Conservation (phyloP, 1,284 basidiomycete species). For the Marasmius oreades region DNA sequence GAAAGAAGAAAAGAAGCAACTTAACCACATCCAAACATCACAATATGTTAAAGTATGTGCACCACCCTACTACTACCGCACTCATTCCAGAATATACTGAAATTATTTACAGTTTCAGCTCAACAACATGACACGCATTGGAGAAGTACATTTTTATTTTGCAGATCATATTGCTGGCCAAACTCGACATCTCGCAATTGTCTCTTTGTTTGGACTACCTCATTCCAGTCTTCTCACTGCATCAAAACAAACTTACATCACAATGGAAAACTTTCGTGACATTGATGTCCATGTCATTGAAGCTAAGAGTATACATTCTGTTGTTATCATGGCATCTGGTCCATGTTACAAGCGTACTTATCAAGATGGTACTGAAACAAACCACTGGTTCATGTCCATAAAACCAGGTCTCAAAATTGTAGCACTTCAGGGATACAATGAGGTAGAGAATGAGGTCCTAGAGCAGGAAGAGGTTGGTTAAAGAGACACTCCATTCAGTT, state of each 20-base stretch:
- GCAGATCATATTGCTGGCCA: neutral
- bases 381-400: conserved; percentile 12
- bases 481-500: no score
- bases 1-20: conserved; percentile 17
- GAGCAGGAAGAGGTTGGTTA: neutral
- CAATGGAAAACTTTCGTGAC: conserved; percentile 9
- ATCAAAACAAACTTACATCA: conserved; percentile 11
- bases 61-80: no score
- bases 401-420: conserved; percentile 11
- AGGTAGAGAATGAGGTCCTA: neutral
- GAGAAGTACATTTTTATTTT: conserved; percentile 13
- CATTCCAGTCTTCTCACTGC: neutral
- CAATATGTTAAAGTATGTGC: conserved; percentile 24
- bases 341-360: conserved; percentile 1
- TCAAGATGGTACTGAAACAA: neutral
- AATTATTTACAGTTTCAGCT: conserved; percentile 1
- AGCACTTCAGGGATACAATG: neutral
- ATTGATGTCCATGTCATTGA: conserved; percentile 11
- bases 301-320: conserved; percentile 5
- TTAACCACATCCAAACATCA: conserved; percentile 15
- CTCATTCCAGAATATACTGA: no score
- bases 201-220: conserved; percentile 10
- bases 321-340: conserved; percentile 15
- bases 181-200: conserved; percentile 8
- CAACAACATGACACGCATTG: conserved; percentile 1